Conservation (phyloP, 1,139 yeast species). For the Candida anutae region DNA sequence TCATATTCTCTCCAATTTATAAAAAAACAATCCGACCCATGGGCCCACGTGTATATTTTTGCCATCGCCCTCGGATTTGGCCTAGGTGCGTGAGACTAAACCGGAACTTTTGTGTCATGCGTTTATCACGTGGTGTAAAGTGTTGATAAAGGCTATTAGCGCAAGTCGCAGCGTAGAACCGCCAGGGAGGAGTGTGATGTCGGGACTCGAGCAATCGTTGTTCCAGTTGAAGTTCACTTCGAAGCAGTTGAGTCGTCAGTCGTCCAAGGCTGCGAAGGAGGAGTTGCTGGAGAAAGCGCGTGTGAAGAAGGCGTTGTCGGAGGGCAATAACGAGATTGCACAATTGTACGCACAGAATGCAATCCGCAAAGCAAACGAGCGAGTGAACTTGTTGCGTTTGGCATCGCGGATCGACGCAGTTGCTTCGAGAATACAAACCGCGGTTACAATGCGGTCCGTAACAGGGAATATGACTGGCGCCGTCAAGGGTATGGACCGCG, state of each 20-base stretch:
- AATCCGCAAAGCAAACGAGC: slow-evolving; percentile 82
- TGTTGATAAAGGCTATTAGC: too few relatives aligned
- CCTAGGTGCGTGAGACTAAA: too few relatives aligned
- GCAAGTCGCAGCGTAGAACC: too few relatives aligned
- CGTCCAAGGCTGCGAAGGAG: slow-evolving; percentile 85
- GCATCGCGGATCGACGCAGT: slow-evolving; percentile 94
- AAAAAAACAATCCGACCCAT: too few relatives aligned
- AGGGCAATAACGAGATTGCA: slow-evolving; percentile 90
- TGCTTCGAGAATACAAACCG: slow-evolving; percentile 92
- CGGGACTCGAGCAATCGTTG: slow-evolving; percentile 41
- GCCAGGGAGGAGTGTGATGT: too few relatives aligned
- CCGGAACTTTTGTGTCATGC: too few relatives aligned
- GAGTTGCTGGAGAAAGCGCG: slow-evolving; percentile 82
- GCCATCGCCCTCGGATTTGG: too few relatives aligned
- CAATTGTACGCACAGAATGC: slow-evolving; percentile 94
- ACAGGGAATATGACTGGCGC: slow-evolving; percentile 92
- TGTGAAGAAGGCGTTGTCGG: slow-evolving; percentile 79
- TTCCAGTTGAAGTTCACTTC: slow-evolving; percentile 73
- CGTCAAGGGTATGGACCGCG: slow-evolving; percentile 93
- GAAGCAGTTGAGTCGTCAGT: slow-evolving; percentile 84
- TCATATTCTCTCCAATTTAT: too few relatives aligned
- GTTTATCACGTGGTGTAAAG: too few relatives aligned
- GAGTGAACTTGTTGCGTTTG: slow-evolving; percentile 70
- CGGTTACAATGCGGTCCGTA: slow-evolving; percentile 92
- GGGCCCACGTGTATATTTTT: too few relatives aligned